phyloP scores from a whole-genome alignment of 192 early-diverging fungal genomes.

The Backusella macrospora region DNA sequence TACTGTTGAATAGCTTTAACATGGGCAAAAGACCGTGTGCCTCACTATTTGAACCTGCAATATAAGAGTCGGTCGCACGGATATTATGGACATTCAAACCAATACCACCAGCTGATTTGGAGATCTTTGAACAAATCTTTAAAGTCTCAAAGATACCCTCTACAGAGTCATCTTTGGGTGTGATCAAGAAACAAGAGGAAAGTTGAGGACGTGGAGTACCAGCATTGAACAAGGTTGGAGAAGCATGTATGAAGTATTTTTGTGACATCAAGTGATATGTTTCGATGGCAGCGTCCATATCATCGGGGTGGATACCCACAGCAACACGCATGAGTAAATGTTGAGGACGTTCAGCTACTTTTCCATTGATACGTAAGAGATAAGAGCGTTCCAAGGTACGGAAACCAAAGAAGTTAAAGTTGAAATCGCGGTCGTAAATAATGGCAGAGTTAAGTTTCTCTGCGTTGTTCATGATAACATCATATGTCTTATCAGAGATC shows the following conservation, averaged over 20 bases:
- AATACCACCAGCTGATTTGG: conserved; percentile 97
- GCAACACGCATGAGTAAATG: conserved; percentile 98
- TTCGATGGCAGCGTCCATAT: conserved; percentile 93
- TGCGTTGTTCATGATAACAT: conserved; percentile 68
- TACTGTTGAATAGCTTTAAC: conserved; percentile 98
- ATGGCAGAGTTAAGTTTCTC: conserved; percentile 90
- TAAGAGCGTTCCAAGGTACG: conserved; percentile 98
- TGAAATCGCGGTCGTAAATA: conserved; percentile 96
- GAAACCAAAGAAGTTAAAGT: conserved; percentile 99
- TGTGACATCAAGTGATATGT: conserved; percentile 93
- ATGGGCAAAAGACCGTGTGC: conserved; percentile 98
- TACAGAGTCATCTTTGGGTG: conserved; percentile 97
- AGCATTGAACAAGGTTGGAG: conserved; percentile 97
- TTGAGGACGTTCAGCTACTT: conserved; percentile 93
- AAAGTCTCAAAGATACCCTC: conserved; percentile 99
- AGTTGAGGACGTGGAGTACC: conserved; percentile 96
- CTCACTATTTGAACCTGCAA: conserved; percentile 96
- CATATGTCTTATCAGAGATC: conserved; percentile 81
- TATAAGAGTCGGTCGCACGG: conserved; percentile 92
- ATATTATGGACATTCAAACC: conserved; percentile 98
- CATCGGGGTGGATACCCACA: conserved; percentile 93
- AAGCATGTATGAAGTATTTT: conserved; percentile 95
- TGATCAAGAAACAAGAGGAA: conserved; percentile 92
- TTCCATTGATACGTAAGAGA: conserved; percentile 83
- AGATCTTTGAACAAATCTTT: conserved; percentile 96